Evolutionary conservation across 345 rosid species (phyloP).

Genomic region (Eucalyptus tenuipes): DNA sequence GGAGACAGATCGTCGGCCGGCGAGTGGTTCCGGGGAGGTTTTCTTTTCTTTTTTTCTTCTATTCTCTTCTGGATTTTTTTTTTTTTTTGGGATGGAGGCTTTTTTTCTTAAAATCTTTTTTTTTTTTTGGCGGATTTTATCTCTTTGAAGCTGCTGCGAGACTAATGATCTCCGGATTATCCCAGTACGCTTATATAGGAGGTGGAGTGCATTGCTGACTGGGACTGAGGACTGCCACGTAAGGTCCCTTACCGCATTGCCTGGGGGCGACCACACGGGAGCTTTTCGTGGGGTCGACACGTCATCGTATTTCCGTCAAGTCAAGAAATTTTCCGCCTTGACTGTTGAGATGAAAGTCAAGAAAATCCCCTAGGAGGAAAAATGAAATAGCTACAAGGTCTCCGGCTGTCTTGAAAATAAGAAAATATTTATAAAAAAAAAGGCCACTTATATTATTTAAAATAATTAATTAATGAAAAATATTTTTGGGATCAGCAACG

Average conservation of each 20-base stretch:
- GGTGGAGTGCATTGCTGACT: not conserved
- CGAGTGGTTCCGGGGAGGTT: not conserved
- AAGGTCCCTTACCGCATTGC: not conserved
- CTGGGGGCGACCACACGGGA: not conserved
- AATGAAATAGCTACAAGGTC: not conserved
- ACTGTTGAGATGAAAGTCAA: not conserved
- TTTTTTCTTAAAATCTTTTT: not conserved
- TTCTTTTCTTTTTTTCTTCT: not conserved
- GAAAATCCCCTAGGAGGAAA: not conserved
- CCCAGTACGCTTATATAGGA: not conserved
- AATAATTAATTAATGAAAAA: not conserved
- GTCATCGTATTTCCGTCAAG: not conserved
- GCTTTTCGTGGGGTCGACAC: not conserved
- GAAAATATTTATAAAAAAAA: not conserved
- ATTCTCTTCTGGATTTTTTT: not conserved
- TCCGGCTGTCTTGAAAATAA: too few species aligned
- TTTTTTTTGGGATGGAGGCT: not conserved
- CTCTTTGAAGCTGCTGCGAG: not conserved
- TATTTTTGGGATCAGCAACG: accelerated
- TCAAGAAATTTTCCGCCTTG: not conserved
- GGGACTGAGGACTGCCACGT: not conserved
- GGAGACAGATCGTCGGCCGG: slow-evolving; percentile 17
- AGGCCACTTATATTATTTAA: not conserved
- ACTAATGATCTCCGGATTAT: not conserved
- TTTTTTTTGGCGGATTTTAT: not conserved